These are phyloP conservation scores for Wickerhamomyces tratensis DNA, from an alignment of 805 yeast genomes.

Conservation along the genomic window DNA sequence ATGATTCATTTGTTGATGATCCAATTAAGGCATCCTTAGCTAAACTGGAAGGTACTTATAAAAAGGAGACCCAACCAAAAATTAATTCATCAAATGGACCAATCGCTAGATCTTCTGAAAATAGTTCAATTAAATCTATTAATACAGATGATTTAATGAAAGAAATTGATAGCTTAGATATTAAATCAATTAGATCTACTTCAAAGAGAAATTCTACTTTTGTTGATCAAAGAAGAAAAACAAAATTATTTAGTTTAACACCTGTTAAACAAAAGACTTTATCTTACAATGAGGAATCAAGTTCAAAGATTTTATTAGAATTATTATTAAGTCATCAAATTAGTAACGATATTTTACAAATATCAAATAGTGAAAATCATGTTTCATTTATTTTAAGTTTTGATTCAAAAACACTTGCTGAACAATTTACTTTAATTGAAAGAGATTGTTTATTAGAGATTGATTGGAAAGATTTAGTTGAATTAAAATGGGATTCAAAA, in stretches of 20 bases:
- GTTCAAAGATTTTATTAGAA: constrained; percentile 28
- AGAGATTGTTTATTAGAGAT: constrained; percentile 73
- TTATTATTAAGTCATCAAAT: constrained; percentile 21
- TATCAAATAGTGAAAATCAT: constrained; percentile 39
- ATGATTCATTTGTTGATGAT: constrained; percentile 55
- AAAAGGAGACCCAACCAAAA: constrained; percentile 2
- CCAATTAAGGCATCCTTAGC: constrained; percentile 67
- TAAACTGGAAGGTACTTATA: constrained; percentile 66
- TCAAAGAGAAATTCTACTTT: constrained; percentile 20
- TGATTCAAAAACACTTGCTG: constrained; percentile 56
- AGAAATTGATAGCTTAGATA: constrained; percentile 11
- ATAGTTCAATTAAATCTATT: constrained; percentile 9
- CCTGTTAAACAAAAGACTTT: constrained; percentile 18
- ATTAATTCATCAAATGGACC: constrained; percentile 1
- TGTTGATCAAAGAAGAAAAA: constrained; percentile 29
- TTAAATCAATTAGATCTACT: constrained; percentile 1
- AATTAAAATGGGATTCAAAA: constrained; percentile 56
- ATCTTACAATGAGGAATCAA: constrained; percentile 10
- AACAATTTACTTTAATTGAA: constrained; percentile 82
- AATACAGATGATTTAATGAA: constrained; percentile 12
- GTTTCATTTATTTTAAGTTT: constrained; percentile 75
- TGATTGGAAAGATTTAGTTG: constrained; percentile 87
- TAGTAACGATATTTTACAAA: constrained; percentile 11
- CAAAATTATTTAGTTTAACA: constrained; percentile 24
- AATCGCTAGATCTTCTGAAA: not conserved